Base-by-base conservation (phyloP, 306 rosid genomes). In the Inga leiocalycina region DNA sequence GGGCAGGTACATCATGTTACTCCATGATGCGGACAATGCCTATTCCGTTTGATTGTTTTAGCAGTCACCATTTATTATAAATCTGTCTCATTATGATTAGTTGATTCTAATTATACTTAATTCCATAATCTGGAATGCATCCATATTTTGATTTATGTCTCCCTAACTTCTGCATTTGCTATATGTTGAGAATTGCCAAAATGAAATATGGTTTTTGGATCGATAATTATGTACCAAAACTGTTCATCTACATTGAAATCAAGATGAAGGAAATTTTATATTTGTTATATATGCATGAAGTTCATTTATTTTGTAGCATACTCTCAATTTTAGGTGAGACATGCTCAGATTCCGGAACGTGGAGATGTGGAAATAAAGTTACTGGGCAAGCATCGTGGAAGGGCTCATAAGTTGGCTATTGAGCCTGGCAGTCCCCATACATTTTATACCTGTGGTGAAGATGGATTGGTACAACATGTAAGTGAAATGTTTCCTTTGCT, bases 391-490 rank as follows among this genome's bases (percentile, higher is more conserved):
- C 99, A 96, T 89, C 85, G 74, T 43, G 97, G 94, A 78, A 87
- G 94, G 34, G 98, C 93, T 83, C 98, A 96, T 89, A 96, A 94
- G 87, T 82, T 96, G 89, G 98, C 99, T 54, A 87, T 96, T 75
- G 99, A 94, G 75, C 98, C 99, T 45, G 98, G 99, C 79, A 96
- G 99, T 86, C 92, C 98, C 56, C 91, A 96, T 87, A 91, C 90
- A 54, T 94, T 96, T 78, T 96, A 88, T 76, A 90, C 95, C 30
- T 96, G 99, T 11, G 99, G 98, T 84, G 99, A 96, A 89, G 99
- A 96, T 91, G 99, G 98, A 80, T 46, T 89, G 62, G 98, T 96
- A 67, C 97, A 94, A 61, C 98, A 92, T 87, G 99, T 94, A 81
- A 91, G 99, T 32, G 45, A 84, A 39, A 5, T 37, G 41, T 73